Conservation (phyloP, 345 rosid species). For the Nasturtium officinale region DNA sequence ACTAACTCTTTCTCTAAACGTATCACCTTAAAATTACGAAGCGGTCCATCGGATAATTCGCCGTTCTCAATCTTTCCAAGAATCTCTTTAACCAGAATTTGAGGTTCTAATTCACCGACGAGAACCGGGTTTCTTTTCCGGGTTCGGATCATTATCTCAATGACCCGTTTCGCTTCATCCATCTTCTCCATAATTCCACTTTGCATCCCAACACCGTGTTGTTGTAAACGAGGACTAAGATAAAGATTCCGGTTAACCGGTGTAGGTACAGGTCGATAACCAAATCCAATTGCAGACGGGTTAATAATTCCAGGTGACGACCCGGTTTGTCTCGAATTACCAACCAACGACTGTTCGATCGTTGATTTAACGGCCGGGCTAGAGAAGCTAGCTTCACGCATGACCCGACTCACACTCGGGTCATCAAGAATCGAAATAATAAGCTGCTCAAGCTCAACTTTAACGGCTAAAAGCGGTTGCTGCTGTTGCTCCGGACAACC, state of each 20-base stretch:
- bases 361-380: slow-evolving; percentile 93
- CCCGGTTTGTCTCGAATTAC: slow-evolving; percentile 30
- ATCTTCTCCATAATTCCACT: slow-evolving; percentile 55
- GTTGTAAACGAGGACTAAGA: slow-evolving; percentile 81
- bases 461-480: slow-evolving; percentile 90
- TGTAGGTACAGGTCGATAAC: slow-evolving; percentile 54
- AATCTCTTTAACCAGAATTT: slow-evolving; percentile 65
- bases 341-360: slow-evolving; percentile 72
- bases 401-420: slow-evolving; percentile 95
- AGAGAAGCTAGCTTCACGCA: slow-evolving; percentile 98
- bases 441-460: slow-evolving; percentile 96
- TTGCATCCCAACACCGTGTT: slow-evolving; percentile 42
- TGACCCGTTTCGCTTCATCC: slow-evolving; percentile 67
- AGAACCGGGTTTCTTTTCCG: slow-evolving; percentile 85
- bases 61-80: slow-evolving; percentile 62
- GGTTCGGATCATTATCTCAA: slow-evolving; percentile 63
- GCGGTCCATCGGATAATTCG: slow-evolving; percentile 62
- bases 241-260: slow-evolving; percentile 61
- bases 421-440: slow-evolving; percentile 96
- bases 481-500: slow-evolving; percentile 99
- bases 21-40: slow-evolving; percentile 61
- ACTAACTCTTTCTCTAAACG: slow-evolving; percentile 62
- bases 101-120: slow-evolving; percentile 87
- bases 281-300: slow-evolving; percentile 56
- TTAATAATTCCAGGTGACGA: slow-evolving; percentile 41